Percentiles rank a stretch among this genome's conserved stretches.
phyloP scores from a whole-genome alignment of 2,329 filamentous ascomycete genomes.

The Bipolaris zeicola region DNA sequence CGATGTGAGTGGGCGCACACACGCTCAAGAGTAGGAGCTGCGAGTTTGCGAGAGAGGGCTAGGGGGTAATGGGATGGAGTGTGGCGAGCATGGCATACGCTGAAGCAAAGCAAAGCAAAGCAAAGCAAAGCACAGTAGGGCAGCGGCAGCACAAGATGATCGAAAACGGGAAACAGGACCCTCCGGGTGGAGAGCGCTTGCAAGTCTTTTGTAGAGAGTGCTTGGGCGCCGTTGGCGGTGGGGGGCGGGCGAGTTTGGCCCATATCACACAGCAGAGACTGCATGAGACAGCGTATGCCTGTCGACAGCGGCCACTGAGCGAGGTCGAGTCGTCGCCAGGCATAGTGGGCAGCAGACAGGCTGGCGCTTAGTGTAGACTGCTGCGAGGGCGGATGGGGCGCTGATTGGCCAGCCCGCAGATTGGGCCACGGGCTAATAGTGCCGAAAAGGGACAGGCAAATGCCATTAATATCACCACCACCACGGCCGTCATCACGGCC shows the following conservation, averaged over 20 bases:
- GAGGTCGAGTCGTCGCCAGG: constrained; percentile 26
- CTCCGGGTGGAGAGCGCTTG: constrained; percentile 51
- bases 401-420: constrained; percentile 37
- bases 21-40: constrained; percentile 18
- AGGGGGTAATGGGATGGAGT: constrained; percentile 27
- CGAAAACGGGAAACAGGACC: constrained; percentile 46
- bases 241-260: constrained; percentile 41
- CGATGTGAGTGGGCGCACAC: constrained; percentile 26
- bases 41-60: constrained; percentile 25
- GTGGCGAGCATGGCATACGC: constrained; percentile 41
- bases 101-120: too few relatives aligned
- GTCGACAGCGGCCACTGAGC: constrained; percentile 37
- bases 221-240: constrained; percentile 37
- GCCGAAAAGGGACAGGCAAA: constrained; percentile 29
- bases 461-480: constrained; percentile 44
- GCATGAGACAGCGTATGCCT: constrained; percentile 42
- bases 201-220: constrained; percentile 51
- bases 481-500: constrained; percentile 4
- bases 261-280: constrained; percentile 36
- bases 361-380: constrained; percentile 44
- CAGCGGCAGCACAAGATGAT: constrained; percentile 35
- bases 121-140: constrained; percentile 17
- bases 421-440: constrained; percentile 28
- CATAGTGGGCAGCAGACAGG: constrained; percentile 36
- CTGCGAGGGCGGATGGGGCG: constrained; percentile 32